Conservation (phyloP, 352 stramenopile species). For the Phytopythium helicoides region DNA sequence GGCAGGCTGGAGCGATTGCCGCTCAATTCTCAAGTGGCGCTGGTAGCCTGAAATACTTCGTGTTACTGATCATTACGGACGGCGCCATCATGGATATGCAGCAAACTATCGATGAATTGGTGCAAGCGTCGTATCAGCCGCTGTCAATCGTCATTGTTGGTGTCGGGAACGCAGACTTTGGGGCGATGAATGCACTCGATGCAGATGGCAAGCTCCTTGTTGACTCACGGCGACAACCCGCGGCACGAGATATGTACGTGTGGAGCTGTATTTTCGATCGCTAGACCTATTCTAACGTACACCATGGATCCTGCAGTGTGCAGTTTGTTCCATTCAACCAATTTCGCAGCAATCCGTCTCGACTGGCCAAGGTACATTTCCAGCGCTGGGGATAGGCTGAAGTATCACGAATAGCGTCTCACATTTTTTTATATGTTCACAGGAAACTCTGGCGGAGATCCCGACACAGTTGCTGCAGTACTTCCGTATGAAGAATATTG, state of each 20-base stretch:
- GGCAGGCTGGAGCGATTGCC: constrained; percentile 62
- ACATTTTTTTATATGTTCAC: not conserved
- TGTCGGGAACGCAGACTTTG: constrained; percentile 75
- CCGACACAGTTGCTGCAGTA: constrained; percentile 59
- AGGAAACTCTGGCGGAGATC: constrained; percentile 71
- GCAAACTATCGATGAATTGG: constrained; percentile 64
- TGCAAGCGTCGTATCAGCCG: constrained; percentile 58
- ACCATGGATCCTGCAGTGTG: constrained; percentile 31
- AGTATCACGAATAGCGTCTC: too few relatives aligned
- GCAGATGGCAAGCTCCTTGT: constrained; percentile 59
- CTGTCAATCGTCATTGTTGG: constrained; percentile 83
- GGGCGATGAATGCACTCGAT: constrained; percentile 60
- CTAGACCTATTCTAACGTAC: not conserved
- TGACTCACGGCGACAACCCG: constrained; percentile 28
- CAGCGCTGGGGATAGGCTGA: too few relatives aligned
- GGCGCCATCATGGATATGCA: constrained; percentile 81
- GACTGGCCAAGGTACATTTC: constrained; percentile 48
- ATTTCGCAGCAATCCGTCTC: constrained; percentile 53
- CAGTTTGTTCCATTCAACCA: constrained; percentile 78
- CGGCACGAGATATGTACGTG: constrained; percentile 64
- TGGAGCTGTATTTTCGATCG: not conserved
- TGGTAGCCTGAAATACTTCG: constrained; percentile 69
- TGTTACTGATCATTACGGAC: constrained; percentile 71
- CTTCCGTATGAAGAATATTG: constrained; percentile 58
- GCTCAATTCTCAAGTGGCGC: constrained; percentile 36